Conservation (phyloP, 768 basidiomycete species). For the Mycena indigotica region DNA sequence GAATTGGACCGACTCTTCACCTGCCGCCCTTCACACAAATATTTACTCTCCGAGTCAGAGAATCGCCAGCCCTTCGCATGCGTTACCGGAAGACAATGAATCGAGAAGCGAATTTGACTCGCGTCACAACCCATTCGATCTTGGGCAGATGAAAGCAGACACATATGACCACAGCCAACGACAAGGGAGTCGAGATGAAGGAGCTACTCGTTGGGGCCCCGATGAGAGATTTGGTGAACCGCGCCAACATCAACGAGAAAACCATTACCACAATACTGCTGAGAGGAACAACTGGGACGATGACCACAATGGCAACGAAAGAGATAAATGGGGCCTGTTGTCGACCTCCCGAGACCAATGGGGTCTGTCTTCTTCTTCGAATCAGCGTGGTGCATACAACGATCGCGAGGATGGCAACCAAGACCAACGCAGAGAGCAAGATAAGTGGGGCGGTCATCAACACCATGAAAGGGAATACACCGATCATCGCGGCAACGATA, state of each 20-base stretch:
- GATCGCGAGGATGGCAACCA: not conserved
- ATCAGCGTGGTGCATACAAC: too few species aligned
- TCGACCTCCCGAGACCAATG: too few species aligned
- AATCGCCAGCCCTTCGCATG: not conserved
- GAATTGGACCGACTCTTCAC: slow-evolving; percentile 21
- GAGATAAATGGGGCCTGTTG: too few species aligned
- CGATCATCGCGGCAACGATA: not conserved
- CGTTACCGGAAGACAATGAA: not conserved
- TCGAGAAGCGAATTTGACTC: not conserved
- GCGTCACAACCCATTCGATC: slow-evolving; percentile 5
- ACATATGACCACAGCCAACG: not conserved
- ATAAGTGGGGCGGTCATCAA: not conserved
- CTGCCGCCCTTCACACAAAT: slow-evolving; percentile 8
- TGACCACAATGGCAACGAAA: too few species aligned
- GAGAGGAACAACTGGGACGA: not conserved
- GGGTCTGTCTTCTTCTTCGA: too few species aligned
- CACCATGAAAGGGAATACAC: not conserved
- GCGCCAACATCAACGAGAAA: too few species aligned
- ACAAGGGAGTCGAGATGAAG: not conserved
- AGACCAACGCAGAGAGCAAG: not conserved
- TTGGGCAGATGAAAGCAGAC: slow-evolving; percentile 22
- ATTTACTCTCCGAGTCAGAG: not conserved
- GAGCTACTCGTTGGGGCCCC: not conserved
- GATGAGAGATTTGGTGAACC: not conserved
- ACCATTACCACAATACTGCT: not conserved